Conservation (phyloP, 2,329 filamentous ascomycete genomes). For the Colletotrichum spinosum region DNA sequence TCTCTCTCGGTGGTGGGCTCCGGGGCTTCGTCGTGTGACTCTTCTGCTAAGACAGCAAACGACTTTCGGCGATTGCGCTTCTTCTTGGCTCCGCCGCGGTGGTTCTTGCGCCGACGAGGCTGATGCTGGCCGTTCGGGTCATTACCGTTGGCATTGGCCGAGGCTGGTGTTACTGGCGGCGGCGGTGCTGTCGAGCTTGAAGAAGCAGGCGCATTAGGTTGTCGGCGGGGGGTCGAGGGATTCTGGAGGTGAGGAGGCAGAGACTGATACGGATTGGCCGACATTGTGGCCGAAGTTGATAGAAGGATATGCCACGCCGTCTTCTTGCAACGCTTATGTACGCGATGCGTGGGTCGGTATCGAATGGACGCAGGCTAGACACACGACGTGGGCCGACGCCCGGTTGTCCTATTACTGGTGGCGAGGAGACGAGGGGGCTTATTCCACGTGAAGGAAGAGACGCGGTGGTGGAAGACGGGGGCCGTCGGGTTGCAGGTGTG, state of each 20-base stretch:
- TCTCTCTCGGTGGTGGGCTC: constrained; percentile 47
- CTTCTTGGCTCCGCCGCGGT: constrained; percentile 82
- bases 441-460: constrained; percentile 29
- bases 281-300: constrained; percentile 41
- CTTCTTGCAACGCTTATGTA: constrained; percentile 23
- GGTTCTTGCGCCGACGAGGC: constrained; percentile 70
- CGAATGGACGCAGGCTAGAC: constrained; percentile 24
- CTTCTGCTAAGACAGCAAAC: constrained; percentile 75
- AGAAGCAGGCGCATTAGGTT: constrained; percentile 27
- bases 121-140: constrained; percentile 34
- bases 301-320: constrained; percentile 22
- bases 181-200: constrained; percentile 35
- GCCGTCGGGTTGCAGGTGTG: background rate
- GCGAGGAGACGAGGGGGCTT: constrained; percentile 31
- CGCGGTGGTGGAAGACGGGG: constrained; percentile 8
- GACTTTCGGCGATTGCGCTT: constrained; percentile 82
- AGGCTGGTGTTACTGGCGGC: constrained; percentile 19
- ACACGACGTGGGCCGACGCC: constrained; percentile 11
- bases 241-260: constrained; percentile 38
- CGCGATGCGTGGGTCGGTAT: constrained; percentile 23
- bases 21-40: constrained; percentile 54
- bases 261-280: constrained; percentile 47
- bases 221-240: constrained; percentile 23
- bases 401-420: constrained; percentile 2
- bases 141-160: constrained; percentile 24